phyloP scores from a whole-genome alignment of 2,329 filamentous ascomycete species.

The Curvularia spicifera region DNA sequence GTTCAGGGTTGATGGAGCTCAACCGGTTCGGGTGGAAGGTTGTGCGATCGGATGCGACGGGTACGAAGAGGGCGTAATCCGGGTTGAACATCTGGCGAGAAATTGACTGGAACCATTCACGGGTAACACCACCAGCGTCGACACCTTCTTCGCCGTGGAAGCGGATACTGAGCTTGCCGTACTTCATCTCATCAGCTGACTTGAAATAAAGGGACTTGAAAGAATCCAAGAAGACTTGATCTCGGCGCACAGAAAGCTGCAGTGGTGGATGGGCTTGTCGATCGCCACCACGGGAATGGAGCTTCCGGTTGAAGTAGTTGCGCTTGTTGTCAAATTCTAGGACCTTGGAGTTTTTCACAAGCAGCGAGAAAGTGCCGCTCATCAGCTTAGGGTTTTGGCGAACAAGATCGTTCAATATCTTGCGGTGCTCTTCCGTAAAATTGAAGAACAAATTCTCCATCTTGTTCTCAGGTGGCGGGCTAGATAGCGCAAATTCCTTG shows the following conservation, averaged over 20 bases:
- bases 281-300: slow-evolving; percentile 77
- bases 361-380: slow-evolving; percentile 94
- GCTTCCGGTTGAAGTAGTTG: slow-evolving; percentile 95
- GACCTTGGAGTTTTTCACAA: slow-evolving; percentile 98
- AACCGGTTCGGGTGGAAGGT: slow-evolving; percentile 98
- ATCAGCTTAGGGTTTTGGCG: slow-evolving; percentile 97
- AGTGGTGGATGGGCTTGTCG: slow-evolving; percentile 73
- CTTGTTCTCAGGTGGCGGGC: slow-evolving; percentile 76
- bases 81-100: slow-evolving; percentile 98
- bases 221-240: slow-evolving; percentile 96
- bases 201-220: slow-evolving; percentile 99
- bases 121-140: slow-evolving; percentile 94
- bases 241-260: slow-evolving; percentile 87
- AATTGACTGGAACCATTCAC: slow-evolving; percentile 99
- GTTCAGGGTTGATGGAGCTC: slow-evolving; percentile 92
- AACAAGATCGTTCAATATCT: slow-evolving; percentile 96
- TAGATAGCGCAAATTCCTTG: slow-evolving; percentile 76
- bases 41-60: slow-evolving; percentile 94
- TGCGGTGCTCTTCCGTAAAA: slow-evolving; percentile 96
- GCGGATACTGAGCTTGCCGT: slow-evolving; percentile 95
- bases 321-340: slow-evolving; percentile 99
- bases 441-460: slow-evolving; percentile 94
- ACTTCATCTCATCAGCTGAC: slow-evolving; percentile 95
- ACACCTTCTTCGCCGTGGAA: slow-evolving; percentile 98
- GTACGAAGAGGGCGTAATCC: slow-evolving; percentile 94